Evolutionary conservation across 2,329 filamentous ascomycete genomes (phyloP), one percentile per base, ranked within the genome.

Genomic region (Bertia moriformis): DNA sequence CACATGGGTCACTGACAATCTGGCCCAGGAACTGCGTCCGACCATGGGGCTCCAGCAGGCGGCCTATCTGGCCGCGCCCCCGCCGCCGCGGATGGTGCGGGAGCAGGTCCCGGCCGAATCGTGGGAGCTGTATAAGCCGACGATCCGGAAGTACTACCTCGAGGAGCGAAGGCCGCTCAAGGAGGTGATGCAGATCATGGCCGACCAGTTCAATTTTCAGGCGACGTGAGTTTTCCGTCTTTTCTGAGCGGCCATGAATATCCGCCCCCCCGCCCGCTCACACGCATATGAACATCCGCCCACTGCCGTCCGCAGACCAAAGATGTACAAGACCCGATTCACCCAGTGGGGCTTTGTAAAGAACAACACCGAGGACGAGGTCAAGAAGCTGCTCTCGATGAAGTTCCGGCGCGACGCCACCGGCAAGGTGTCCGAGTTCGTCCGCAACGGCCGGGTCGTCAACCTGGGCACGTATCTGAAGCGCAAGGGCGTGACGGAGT

Each of bases 301-400:
- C 10, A 18, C 19, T 24, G 15, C 18, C 39, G 4, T 19, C 32
- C 49, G 54, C 38, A 51, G 44, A 33, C 64, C 66, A 14, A 67
- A 69, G 45, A 70, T 70, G 66, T 70, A 70, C 50, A 70, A 70
- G 48, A 68, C 66, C n/a, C 56, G 66, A 18, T 69, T 69, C 46
- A 67, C 67, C 13, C 65, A 69, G 43, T 70, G 66, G 66, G 66
- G 66, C 0, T 70, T 70, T 43, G 66, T 65, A 30, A 70, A 70
- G 53, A 69, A 70, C 42, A 69, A 69, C 43, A 69, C 65, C 32
- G 66, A 69, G 42, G 65, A 67, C 18, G 66, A 69, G 41, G 65
- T 69, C 4, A 66, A 67, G 48, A 57, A 61, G 14, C 53, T 70
- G 38, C 51, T 70, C 5, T 66, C 64, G 29, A 64, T 67, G 51